phyloP scores from a whole-genome alignment of 163 green algal genomes.

The Trebouxia gelatinosa region DNA sequence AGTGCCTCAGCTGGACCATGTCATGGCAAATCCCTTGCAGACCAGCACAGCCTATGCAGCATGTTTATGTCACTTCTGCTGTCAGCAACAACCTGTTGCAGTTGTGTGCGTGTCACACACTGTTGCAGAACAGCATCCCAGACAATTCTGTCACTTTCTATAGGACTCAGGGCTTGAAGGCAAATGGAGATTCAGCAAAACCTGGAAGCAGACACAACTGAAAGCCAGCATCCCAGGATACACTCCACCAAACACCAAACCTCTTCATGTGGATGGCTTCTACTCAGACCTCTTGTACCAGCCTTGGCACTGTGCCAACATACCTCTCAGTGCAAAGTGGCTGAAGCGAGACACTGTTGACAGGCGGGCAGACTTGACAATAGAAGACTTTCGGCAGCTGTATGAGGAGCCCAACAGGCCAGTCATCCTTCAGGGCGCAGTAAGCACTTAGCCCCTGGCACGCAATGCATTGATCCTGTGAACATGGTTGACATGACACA shows the following conservation, averaged over 20 bases:
- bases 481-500: background rate
- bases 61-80: too few species aligned
- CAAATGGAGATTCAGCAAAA: conserved; percentile 30
- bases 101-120: too few species aligned
- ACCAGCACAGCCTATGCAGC: too few species aligned
- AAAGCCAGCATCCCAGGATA: background rate
- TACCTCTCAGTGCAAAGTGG: conserved; percentile 71
- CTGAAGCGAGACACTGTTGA: conserved; percentile 83
- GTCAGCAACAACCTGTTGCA: too few species aligned
- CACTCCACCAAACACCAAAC: background rate
- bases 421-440: conserved; percentile 78
- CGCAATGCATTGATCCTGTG: background rate
- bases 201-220: conserved; percentile 8
- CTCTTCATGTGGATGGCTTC: conserved; percentile 56
- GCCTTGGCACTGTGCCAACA: conserved; percentile 81
- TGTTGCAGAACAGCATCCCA: too few species aligned
- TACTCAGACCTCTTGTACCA: conserved; percentile 94
- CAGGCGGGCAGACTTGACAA: conserved; percentile 55
- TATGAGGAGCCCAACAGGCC: conserved; percentile 87
- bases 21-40: too few species aligned
- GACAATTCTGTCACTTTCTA: too few species aligned
- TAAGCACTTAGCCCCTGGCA: background rate
- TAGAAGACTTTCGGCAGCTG: conserved; percentile 68
- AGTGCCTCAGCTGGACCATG: too few species aligned
- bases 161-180: conserved; percentile 9